A percentile compares a stretch with the other conserved stretches of the same genome.
Conservation (phyloP, 495 filamentous ascomycete species). For the Lepraria neglecta region DNA sequence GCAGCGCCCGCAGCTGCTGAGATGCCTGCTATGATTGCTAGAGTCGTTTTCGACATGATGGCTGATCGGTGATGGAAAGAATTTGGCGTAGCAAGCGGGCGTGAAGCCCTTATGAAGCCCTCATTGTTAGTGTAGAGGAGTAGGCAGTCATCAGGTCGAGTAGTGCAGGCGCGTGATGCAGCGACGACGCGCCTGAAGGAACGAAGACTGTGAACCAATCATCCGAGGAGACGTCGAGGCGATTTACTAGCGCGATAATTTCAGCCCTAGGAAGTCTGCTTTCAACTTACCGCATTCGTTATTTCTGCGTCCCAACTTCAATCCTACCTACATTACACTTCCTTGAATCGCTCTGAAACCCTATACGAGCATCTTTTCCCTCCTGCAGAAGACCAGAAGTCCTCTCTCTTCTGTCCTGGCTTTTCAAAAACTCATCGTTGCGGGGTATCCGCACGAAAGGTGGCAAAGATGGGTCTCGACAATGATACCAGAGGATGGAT, state of each 20-base stretch:
- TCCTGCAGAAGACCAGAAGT: not conserved
- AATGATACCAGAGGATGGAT: slow-evolving; percentile 94
- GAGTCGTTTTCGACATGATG: slow-evolving; percentile 74
- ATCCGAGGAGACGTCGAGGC: slow-evolving; percentile 1
- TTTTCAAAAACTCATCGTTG: not conserved
- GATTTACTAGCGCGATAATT: slow-evolving; percentile 8
- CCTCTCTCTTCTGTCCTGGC: not conserved
- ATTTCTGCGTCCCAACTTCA: not conserved
- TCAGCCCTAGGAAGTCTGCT: slow-evolving; percentile 4
- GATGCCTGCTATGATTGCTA: slow-evolving; percentile 82
- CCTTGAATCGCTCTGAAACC: not conserved
- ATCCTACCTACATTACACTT: not conserved
- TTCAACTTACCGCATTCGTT: slow-evolving; percentile 1
- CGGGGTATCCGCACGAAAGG: slow-evolving; percentile 31
- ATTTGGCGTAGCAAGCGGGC: not conserved
- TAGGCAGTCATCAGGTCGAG: slow-evolving; percentile 19
- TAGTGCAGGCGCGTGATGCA: slow-evolving; percentile 19
- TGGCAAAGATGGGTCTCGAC: slow-evolving; percentile 44
- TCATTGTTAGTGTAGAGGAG: not conserved
- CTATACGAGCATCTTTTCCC: not conserved
- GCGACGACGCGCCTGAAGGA: not conserved
- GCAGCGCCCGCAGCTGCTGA: slow-evolving; percentile 85
- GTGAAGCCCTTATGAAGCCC: slow-evolving; percentile 3
- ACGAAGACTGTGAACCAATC: slow-evolving; percentile 16
- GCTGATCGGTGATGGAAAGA: not conserved